Conservation (phyloP, 75 land plant species). For the Ceratopteris richardii region DNA sequence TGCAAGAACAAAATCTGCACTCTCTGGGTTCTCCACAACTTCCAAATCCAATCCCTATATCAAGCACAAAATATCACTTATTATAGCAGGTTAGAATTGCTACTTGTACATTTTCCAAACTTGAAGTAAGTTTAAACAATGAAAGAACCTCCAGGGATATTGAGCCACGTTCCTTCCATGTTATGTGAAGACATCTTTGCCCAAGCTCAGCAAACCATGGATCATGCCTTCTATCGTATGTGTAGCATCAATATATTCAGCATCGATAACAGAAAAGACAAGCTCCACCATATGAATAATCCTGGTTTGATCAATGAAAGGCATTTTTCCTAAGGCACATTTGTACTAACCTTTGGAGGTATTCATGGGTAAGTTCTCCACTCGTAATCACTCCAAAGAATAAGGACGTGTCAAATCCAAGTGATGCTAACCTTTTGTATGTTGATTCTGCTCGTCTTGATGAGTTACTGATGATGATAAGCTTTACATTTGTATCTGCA, state of each 20-base stretch:
- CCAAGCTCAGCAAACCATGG: slow-evolving; percentile 72
- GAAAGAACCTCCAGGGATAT: slow-evolving; percentile 70
- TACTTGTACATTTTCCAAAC: no score
- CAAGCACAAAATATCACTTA: neutral
- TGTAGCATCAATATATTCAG: slow-evolving; percentile 3
- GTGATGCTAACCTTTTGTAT: slow-evolving; percentile 41
- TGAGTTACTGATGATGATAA: slow-evolving; percentile 74
- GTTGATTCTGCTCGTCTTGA: slow-evolving; percentile 63
- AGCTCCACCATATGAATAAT: no score
- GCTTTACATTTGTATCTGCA: slow-evolving; percentile 39
- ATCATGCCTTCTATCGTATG: slow-evolving; percentile 55
- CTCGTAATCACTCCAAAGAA: slow-evolving; percentile 76
- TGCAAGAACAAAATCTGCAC: slow-evolving; percentile 70
- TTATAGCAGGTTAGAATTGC: neutral
- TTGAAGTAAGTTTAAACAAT: neutral
- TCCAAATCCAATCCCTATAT: slow-evolving; percentile 62
- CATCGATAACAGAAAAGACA: no score
- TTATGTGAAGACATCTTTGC: slow-evolving; percentile 69
- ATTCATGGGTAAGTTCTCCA: slow-evolving; percentile 79
- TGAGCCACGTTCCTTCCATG: slow-evolving; percentile 81
- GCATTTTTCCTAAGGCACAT: no score
- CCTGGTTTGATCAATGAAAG: no score
- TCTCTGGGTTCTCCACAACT: slow-evolving; percentile 52
- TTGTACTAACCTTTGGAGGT: slow-evolving; percentile 36
- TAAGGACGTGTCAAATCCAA: slow-evolving; percentile 73